phyloP scores from a whole-genome alignment of 129 eudicot species.

The Artemisia annua region DNA sequence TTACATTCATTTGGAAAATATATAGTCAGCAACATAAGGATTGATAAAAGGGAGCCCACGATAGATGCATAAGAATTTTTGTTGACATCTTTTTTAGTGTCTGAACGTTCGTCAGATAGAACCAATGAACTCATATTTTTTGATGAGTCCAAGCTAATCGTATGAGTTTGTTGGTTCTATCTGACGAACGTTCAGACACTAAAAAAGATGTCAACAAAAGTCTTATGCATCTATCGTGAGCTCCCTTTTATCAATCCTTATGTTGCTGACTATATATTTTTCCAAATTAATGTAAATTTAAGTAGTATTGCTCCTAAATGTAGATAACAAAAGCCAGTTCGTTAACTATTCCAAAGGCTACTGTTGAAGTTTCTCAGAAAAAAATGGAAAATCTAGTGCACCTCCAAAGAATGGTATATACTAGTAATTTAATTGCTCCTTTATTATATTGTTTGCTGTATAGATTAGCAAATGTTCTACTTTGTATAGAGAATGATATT shows the following conservation, averaged over 20 bases:
- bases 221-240: too few species aligned
- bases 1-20: not conserved
- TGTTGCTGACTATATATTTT: too few species aligned
- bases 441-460: not conserved
- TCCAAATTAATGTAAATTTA: too few species aligned
- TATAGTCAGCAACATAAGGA: slow-evolving; percentile 1
- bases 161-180: too few species aligned
- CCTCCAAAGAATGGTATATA: slow-evolving; percentile 20
- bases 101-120: not conserved
- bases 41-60: slow-evolving; percentile 11
- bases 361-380: not conserved
- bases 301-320: too few species aligned
- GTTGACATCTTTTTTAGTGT: not conserved
- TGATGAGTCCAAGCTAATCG: not conserved
- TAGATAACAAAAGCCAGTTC: too few species aligned
- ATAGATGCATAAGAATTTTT: slow-evolving; percentile 28
- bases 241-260: too few species aligned
- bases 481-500: not conserved
- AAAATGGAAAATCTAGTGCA: not conserved
- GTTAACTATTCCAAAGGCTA: too few species aligned
- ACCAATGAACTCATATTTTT: slow-evolving; percentile 1
- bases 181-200: too few species aligned
- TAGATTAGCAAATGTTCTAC: not conserved
- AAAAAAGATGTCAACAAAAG: too few species aligned
- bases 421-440: not conserved